Percentiles rank a stretch among this genome's conserved stretches.
Evolutionary conservation across 140 eudicot genomes (phyloP).

Genomic region (Senecio squalidus): DNA sequence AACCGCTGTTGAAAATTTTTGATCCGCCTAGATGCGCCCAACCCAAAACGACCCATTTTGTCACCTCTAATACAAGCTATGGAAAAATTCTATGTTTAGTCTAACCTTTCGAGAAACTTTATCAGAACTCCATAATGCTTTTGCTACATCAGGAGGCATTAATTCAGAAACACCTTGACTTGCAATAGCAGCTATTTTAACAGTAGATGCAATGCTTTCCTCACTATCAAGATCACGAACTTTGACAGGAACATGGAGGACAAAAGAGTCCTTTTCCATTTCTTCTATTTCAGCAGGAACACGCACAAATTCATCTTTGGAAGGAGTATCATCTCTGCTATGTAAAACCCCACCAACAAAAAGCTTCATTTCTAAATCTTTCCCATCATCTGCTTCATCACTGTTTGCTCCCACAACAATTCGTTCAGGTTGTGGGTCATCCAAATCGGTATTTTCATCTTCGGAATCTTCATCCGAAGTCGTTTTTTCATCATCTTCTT

Average conservation of each 20-base stretch:
- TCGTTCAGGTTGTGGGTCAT: conserved; percentile 19
- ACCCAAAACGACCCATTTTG: not conserved
- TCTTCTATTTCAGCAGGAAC: conserved; percentile 78
- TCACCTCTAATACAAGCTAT: not conserved
- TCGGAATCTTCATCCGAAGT: conserved; percentile 46
- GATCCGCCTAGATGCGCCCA: not conserved
- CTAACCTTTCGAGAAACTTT: conserved; percentile 85
- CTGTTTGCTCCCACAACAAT: conserved; percentile 36
- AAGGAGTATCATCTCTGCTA: conserved; percentile 58
- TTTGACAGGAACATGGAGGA: conserved; percentile 71
- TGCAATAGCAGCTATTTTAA: conserved; percentile 63
- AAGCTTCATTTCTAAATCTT: conserved; percentile 61
- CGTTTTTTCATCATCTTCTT: conserved; percentile 45
- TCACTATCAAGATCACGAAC: conserved; percentile 35
- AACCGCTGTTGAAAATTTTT: too few relatives aligned
- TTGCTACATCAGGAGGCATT: conserved; percentile 97
- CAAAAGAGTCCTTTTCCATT: conserved; percentile 77
- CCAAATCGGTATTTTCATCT: conserved; percentile 46
- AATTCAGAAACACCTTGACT: conserved; percentile 79
- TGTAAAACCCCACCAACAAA: conserved; percentile 90
- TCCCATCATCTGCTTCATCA: conserved; percentile 52
- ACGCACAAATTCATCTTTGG: conserved; percentile 76
- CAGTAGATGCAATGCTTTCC: conserved; percentile 47
- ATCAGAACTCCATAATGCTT: conserved; percentile 72
- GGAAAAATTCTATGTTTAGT: not conserved